Conservation (phyloP, 2,329 filamentous ascomycete species). For the Sporothrix brunneoviolacea region DNA sequence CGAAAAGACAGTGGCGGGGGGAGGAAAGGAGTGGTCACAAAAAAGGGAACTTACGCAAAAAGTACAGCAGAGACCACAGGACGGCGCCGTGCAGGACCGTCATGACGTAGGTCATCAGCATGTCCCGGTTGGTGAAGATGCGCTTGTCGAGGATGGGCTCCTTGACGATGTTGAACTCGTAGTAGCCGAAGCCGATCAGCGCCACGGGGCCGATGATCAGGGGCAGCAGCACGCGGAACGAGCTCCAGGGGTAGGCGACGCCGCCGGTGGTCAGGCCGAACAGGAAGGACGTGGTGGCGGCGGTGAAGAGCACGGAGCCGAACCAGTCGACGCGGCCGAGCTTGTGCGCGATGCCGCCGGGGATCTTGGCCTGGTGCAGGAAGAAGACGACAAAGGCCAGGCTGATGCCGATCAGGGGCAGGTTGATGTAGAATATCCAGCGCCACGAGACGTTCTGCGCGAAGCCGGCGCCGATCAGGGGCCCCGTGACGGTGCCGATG, state of each 20-base stretch:
- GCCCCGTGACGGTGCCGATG: slow-evolving; percentile 20
- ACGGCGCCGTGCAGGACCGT: slow-evolving; percentile 53
- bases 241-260: slow-evolving; percentile 35
- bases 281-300: slow-evolving; percentile 33
- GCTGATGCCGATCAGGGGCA: slow-evolving; percentile 30
- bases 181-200: slow-evolving; percentile 21
- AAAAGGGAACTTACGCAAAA: slow-evolving; percentile 32
- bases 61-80: slow-evolving; percentile 49
- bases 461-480: slow-evolving; percentile 22
- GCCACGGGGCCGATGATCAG: slow-evolving; percentile 36
- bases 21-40: slow-evolving; percentile 37
- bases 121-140: slow-evolving; percentile 36
- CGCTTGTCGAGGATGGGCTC: no score
- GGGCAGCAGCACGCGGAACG: slow-evolving; percentile 32
- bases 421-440: slow-evolving; percentile 39
- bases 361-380: slow-evolving; percentile 31
- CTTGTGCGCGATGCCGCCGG: slow-evolving; percentile 26
- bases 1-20: slow-evolving; percentile 31
- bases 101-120: slow-evolving; percentile 29
- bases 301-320: slow-evolving; percentile 38
- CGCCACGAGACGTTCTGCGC: slow-evolving; percentile 22
- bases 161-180: slow-evolving; percentile 30
- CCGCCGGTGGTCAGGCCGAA: slow-evolving; percentile 40
- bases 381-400: slow-evolving; percentile 18
- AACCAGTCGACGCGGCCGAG: slow-evolving; percentile 35